Percentiles rank a stretch among this genome's conserved stretches.
These are phyloP conservation scores for Cutaneotrichosporon sp. DNA, from an alignment of 1,284 basidiomycete genomes.

Conservation along the genomic window DNA sequence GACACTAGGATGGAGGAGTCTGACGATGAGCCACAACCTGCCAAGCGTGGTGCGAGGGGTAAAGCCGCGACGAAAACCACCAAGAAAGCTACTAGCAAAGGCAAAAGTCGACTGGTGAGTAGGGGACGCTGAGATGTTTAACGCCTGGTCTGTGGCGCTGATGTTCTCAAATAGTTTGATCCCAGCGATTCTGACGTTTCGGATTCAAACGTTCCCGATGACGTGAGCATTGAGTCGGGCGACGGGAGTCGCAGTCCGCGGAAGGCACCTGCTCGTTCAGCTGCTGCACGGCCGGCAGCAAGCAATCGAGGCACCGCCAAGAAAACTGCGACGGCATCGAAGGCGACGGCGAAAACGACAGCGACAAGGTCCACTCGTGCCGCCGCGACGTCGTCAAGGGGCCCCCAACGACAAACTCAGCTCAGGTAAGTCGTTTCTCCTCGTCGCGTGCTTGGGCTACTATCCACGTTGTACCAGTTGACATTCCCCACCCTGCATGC, in stretches of 20 bases:
- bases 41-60: neutral
- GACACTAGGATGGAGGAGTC: conserved; percentile 6
- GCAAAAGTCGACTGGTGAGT: conserved; percentile 6
- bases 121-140: neutral
- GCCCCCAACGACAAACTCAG: conserved; percentile 1
- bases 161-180: conserved; percentile 8
- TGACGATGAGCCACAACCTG: neutral
- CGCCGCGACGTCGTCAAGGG: neutral
- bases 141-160: neutral
- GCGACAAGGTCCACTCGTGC: neutral
- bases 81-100: neutral
- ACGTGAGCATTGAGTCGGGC: neutral
- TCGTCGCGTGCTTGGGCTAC: too few species aligned
- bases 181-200: conserved; percentile 4
- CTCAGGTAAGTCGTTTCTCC: conserved; percentile 13
- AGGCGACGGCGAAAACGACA: neutral
- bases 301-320: neutral
- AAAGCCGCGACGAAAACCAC: neutral
- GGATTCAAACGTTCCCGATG: neutral
- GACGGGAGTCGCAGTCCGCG: neutral
- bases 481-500: too few species aligned
- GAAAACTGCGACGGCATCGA: neutral
- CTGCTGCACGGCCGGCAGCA: neutral
- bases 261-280: conserved; percentile 1
- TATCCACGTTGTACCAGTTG: neutral